A percentile compares a stretch with the other conserved stretches of the same genome.
phyloP scores from a whole-genome alignment of 2,329 filamentous ascomycete species.

The Trichoderma breve region DNA sequence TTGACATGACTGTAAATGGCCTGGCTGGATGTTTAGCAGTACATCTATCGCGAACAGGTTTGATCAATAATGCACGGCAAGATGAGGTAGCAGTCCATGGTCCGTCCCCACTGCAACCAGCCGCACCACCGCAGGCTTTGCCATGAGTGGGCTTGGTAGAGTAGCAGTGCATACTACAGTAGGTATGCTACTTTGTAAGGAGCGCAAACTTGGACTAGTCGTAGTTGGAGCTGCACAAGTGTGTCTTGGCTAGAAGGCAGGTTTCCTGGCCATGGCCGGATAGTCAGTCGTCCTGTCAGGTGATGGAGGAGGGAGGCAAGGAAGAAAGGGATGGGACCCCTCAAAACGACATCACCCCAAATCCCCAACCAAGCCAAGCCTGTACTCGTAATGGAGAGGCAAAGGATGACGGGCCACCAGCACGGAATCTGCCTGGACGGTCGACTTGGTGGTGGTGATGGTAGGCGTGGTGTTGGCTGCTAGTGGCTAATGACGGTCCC shows the following conservation, averaged over 20 bases:
- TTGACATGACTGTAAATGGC: not conserved
- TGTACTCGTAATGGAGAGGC: not conserved
- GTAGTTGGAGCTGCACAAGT: not conserved
- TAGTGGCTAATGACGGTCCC: conserved; percentile 7
- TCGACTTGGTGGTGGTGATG: not conserved
- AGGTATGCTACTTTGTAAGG: not conserved
- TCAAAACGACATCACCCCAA: not conserved
- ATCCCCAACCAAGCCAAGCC: not conserved
- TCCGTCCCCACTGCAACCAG: not conserved
- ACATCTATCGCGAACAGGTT: not conserved
- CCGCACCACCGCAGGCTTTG: not conserved
- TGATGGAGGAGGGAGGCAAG: not conserved
- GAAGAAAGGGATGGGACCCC: not conserved
- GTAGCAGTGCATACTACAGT: not conserved
- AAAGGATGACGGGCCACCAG: conserved; percentile 4
- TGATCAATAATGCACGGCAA: not conserved
- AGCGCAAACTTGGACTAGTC: not conserved
- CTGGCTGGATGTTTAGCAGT: not conserved
- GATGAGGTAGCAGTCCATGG: not conserved
- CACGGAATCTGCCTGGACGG: not conserved
- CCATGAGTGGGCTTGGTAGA: not conserved
- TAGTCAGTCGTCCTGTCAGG: not conserved
- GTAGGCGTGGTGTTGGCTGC: conserved; percentile 3
- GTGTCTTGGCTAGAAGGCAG: not conserved
- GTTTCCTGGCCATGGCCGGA: not conserved